These are phyloP conservation scores for Solanum appendiculatum DNA, from an alignment of 257 asterid species.

Conservation along the genomic window DNA sequence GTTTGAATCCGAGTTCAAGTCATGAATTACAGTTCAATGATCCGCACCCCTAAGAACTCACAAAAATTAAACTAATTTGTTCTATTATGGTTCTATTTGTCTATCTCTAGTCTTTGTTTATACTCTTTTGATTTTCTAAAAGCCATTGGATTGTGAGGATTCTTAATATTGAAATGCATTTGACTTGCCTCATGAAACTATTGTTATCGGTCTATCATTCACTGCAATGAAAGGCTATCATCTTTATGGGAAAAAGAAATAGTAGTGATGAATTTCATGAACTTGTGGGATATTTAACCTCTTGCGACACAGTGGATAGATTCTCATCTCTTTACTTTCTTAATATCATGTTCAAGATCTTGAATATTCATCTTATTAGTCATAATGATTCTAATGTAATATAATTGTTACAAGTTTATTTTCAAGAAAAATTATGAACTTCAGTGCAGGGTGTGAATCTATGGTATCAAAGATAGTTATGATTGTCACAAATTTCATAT, in stretches of 20 bases:
- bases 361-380: too few species aligned
- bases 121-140: not conserved
- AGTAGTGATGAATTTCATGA: slow-evolving; percentile 66
- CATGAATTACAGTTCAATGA: slow-evolving; percentile 41
- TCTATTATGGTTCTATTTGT: slow-evolving; percentile 70
- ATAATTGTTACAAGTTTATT: too few species aligned
- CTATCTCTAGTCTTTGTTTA: not conserved
- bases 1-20: slow-evolving; percentile 49
- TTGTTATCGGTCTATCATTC: slow-evolving; percentile 69
- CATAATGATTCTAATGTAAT: too few species aligned
- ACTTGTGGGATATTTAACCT: slow-evolving; percentile 59
- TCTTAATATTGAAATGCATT: not conserved
- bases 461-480: too few species aligned
- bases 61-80: slow-evolving; percentile 57
- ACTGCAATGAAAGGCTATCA: slow-evolving; percentile 69
- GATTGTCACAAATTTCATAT: too few species aligned
- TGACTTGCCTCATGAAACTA: slow-evolving; percentile 45
- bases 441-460: too few species aligned
- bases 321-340: too few species aligned
- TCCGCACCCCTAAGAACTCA: slow-evolving; percentile 42
- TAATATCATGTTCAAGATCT: too few species aligned
- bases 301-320: slow-evolving; percentile 64
- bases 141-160: not conserved
- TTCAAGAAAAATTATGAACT: too few species aligned
- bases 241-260: slow-evolving; percentile 70